These are phyloP conservation scores for Psidium guajava DNA, from an alignment of 345 rosid species.

Conservation along the genomic window DNA sequence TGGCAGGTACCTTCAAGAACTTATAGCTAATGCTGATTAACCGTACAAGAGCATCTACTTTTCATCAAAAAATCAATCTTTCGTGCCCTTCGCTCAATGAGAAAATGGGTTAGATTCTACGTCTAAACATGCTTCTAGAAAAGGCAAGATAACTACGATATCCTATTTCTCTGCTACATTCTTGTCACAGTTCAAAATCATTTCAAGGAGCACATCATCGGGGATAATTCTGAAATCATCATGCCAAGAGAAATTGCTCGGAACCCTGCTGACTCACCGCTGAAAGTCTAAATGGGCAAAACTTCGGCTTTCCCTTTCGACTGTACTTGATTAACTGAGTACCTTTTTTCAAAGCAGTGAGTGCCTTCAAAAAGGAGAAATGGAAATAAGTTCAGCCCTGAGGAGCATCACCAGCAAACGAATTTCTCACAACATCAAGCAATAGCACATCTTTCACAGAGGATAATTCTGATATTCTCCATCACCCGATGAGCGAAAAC, in stretches of 20 bases:
- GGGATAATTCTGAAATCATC: background rate
- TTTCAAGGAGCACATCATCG: background rate
- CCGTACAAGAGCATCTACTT: background rate
- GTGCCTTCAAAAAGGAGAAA: constrained; percentile 52
- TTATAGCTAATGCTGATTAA: background rate
- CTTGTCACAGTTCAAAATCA: background rate
- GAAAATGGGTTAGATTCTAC: too few species aligned
- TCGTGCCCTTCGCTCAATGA: too few species aligned
- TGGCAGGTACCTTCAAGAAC: background rate
- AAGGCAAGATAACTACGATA: background rate
- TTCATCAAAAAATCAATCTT: too few species aligned
- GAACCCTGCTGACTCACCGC: constrained; percentile 28
- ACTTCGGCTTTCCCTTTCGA: constrained; percentile 88
- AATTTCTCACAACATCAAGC: background rate
- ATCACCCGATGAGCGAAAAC: background rate
- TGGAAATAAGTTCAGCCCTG: background rate
- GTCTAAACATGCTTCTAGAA: background rate
- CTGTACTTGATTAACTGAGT: constrained; percentile 82
- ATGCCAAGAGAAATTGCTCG: background rate
- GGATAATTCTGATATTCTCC: background rate
- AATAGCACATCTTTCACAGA: background rate
- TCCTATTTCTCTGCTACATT: background rate
- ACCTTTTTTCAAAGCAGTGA: constrained; percentile 71
- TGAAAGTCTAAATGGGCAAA: constrained; percentile 68
- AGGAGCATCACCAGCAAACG: background rate